Base-by-base conservation (phyloP, 2,329 filamentous ascomycete genomes). In the Calonectria fujianensis region DNA sequence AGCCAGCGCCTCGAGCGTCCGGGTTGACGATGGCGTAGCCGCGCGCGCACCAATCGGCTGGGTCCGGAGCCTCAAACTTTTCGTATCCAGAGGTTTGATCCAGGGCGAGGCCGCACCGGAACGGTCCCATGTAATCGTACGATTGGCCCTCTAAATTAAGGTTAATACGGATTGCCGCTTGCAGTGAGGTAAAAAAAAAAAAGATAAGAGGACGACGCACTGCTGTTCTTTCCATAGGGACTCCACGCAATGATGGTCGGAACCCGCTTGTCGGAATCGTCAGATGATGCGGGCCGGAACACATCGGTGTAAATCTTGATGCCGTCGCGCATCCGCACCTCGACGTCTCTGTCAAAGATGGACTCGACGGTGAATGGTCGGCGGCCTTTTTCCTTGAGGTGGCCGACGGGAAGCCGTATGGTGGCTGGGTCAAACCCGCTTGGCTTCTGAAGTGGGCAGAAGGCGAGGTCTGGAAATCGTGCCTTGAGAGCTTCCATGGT, bases 21-120 rank as follows among this genome's bases (percentile, higher is more conserved):
- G 37, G 32, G 48, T 68, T 52, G 35, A 68, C n/a, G 10, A 68
- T 32, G 48, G 65, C 50, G 8, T 68, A 68, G 32, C 65, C 65
- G 8, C 65, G 37, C 5, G 31, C 48, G 6, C 48, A 54, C 65
- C 65, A 68, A 18, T 57, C 65, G 32, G 65, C 65, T n/a, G 65
- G 65, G 27, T 68, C 65, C 14, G 50, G 65, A 37, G 48, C 65
- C 50, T 68, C 66, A 27, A 69, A 69, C 18, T 59, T 69, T 59
- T 69, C 66, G 52, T 69, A 69, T 48, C 66, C 66, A 32, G 66
- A 69, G 14, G 66, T 59, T 48, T 59, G 66, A 10, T 69, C 35
- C 13, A 59, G 16, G 10, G 24, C 6, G 6, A 69, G 35, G 14
- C 66, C 66, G 20, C 35, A 41, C 13, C 51, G 27, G 66, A 69